These are phyloP conservation scores for Penicillium sumatraense DNA, from an alignment of 2,329 filamentous ascomycete species.

Conservation along the genomic window DNA sequence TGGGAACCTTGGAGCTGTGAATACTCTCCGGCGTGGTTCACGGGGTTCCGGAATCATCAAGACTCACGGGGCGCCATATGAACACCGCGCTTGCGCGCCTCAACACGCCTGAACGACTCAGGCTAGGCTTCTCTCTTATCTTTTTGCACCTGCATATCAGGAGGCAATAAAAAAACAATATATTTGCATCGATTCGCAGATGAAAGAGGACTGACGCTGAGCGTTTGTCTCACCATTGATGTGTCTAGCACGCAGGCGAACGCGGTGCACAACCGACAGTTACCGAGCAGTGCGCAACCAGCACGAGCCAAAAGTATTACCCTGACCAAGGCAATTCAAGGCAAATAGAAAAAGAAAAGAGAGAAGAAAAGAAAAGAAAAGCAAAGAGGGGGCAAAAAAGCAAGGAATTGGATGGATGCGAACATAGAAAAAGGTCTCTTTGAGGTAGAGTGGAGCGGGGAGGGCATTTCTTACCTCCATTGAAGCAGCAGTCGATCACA, in stretches of 20 bases:
- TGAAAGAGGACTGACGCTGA: conserved; percentile 14
- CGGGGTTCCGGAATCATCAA: neutral
- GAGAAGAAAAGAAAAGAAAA: neutral
- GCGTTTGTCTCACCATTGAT: conserved; percentile 25
- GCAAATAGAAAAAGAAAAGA: neutral
- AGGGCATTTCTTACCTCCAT: conserved; percentile 2
- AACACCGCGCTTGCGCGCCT: neutral
- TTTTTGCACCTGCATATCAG: conserved; percentile 5
- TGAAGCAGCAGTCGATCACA: conserved; percentile 2
- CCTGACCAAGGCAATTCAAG: neutral
- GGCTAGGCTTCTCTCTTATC: neutral
- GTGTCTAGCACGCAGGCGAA: conserved; percentile 9
- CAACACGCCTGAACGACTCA: neutral
- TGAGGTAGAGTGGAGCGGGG: neutral
- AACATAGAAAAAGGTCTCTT: neutral
- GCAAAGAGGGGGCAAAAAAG: neutral
- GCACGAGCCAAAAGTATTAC: too few relatives aligned
- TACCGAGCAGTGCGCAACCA: conserved; percentile 5
- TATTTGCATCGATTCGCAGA: conserved; percentile 3
- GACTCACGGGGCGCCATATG: conserved; percentile 3
- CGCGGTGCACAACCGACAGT: conserved; percentile 9
- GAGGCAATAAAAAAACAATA: neutral
- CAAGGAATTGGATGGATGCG: conserved; percentile 1
- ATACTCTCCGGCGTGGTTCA: conserved; percentile 3
- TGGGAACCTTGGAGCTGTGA: neutral